These are phyloP conservation scores for Xylaria longipes DNA, from an alignment of 495 filamentous ascomycete species.

Conservation along the genomic window DNA sequence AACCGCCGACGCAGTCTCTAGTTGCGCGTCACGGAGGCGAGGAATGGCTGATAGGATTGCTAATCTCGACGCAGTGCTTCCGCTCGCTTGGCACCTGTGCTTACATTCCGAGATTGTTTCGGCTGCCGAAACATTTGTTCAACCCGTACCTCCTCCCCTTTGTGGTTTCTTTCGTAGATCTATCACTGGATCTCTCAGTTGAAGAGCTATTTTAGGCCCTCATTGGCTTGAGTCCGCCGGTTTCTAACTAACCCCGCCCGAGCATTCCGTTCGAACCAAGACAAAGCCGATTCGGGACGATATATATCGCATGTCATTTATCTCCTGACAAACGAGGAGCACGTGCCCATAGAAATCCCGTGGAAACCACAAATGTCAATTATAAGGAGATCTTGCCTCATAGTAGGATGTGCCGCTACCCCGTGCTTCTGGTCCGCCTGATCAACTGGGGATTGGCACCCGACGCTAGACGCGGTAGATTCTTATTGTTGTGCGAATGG, in stretches of 20 bases:
- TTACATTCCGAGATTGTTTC: constrained; percentile 12
- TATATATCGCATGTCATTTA: neutral
- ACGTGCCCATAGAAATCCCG: neutral
- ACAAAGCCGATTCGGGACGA: neutral
- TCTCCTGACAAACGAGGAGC: constrained; percentile 16
- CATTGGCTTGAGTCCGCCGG: constrained; percentile 7
- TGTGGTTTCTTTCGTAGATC: neutral
- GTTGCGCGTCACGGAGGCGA: neutral
- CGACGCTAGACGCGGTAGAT: constrained; percentile 9
- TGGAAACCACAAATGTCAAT: neutral
- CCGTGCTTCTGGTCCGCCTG: neutral
- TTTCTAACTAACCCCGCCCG: neutral
- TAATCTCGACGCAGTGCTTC: constrained; percentile 4
- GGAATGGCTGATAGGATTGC: constrained; percentile 15
- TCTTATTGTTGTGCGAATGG: neutral
- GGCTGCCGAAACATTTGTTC: constrained; percentile 11
- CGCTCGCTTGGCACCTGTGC: constrained; percentile 12
- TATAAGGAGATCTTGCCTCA: neutral
- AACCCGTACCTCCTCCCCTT: neutral
- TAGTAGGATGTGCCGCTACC: neutral
- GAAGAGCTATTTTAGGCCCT: neutral
- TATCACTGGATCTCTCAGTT: neutral
- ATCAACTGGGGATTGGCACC: constrained; percentile 2
- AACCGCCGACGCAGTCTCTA: neutral
- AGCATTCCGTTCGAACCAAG: constrained; percentile 1